Evolutionary conservation across 495 filamentous ascomycete species (phyloP), one percentile per base, ranked within the genome.

Genomic region (Chaetomium fimeti): DNA sequence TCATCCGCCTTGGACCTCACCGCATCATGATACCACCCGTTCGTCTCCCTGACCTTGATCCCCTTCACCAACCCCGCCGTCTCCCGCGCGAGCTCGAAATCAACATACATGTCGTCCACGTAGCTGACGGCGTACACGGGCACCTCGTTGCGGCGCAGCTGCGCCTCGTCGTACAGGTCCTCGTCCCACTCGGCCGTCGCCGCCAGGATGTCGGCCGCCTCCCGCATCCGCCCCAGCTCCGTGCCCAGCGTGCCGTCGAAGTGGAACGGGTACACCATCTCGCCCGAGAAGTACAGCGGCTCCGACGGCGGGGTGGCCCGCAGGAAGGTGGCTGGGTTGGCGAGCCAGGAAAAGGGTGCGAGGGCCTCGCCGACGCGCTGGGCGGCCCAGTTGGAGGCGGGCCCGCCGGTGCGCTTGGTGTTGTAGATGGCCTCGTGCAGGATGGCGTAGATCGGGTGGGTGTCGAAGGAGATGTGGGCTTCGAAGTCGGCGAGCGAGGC

Each of bases 101-200:
- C 87, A 36, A 98, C 93, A 68, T 96, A 97, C 92, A 98, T 97
- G 74, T 98, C 93, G 61, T 97, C 90, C 1, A 91, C 70, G 63
- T 87, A 98, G n/a, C 83, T 87, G 0, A 90, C 90, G 7, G 91
- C 88, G 67, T 95, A 97, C 0, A 97, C 89, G 0, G 94, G 93
- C 0, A 97, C 92, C 64, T 88, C 79, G 69, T 97, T 97, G 66
- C 84, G 80, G 7, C 81, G 82, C 22, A 97, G 81, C 70, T 90
- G 86, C 11, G 79, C 81, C 63, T 86, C 81, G 69, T 94, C 85
- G 70, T 96, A 97, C 3, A 98, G 82, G 2, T 80, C 75, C 1
- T 87, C 63, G 13, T 66, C 82, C 93, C 94, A 97, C 55, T 85
- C 83, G 11, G 77, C 70, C 29, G 79, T 79, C 2, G 78, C 63